Base-by-base conservation (phyloP, 495 filamentous ascomycete genomes). In the Lichenothelia convexa region DNA sequence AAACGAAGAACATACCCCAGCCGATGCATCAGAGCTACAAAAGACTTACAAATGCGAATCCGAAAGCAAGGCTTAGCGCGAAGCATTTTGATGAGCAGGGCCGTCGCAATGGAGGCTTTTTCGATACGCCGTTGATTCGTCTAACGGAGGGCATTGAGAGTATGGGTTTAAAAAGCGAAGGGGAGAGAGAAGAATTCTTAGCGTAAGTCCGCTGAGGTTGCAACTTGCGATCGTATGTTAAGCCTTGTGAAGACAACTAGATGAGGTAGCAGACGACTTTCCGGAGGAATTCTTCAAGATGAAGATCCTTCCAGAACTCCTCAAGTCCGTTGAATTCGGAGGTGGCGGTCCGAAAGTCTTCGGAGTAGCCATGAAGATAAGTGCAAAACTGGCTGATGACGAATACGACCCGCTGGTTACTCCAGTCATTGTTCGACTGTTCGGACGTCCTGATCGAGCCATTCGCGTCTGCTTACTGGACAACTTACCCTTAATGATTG, bases 281-380 rank as follows among this genome's bases (percentile, higher is more conserved):
- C 89, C 89, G 0, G 89, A 94, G 47, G 86, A 93, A 37, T 97
- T 89, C 53, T 89, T 94, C 62, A 92, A 86, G 51, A 80, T 89
- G 71, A 97, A 95, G 47, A 71, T 95, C 8, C 66, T 97, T 12
- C 89, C 89, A 1, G 89, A 95, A 52, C 61, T 97, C n/a, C 63
- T 97, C 0, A 95, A 94, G 48, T 89, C 84, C 0, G 83, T 97
- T 6, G 89, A 97, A 47, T 97, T 93, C 56, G 91, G 89, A 18
- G 89, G 89, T 18, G 89, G 91, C 27, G 89, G 89, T 0, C 78
- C 87, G 0, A 93, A 93, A 47, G 85, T 91, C 4, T 84, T 97
- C 39, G 60, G 64, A 0, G 73, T 87, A 4, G 79, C 93, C 13
- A 72, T 94, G 60, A 89, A 89, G 47, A 93, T 97, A 47, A 74